phyloP scores from a whole-genome alignment of 1,139 yeast species.

The Yamadazyma sp. region DNA sequence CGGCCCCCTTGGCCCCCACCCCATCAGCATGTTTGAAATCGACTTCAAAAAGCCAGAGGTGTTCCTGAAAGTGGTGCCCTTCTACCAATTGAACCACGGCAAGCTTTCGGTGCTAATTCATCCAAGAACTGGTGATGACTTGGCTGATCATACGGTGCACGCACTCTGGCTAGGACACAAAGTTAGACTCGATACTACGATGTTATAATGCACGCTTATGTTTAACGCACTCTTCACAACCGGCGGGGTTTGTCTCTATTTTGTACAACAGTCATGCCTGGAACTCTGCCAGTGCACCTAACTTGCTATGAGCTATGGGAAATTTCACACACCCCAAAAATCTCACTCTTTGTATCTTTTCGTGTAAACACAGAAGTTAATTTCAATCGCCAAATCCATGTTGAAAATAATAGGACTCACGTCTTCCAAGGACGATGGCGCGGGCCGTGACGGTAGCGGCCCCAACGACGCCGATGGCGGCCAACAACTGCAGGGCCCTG shows the following conservation, averaged over 20 bases:
- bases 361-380: conserved; percentile 2
- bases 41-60: conserved; percentile 36
- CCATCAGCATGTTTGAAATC: conserved; percentile 45
- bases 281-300: too few relatives aligned
- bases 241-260: background rate
- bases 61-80: conserved; percentile 28
- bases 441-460: background rate
- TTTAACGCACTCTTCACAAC: background rate
- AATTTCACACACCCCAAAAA: background rate
- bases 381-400: background rate
- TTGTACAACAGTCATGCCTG: background rate
- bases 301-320: too few relatives aligned
- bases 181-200: conserved; percentile 16
- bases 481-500: background rate
- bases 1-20: conserved; percentile 59
- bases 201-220: background rate
- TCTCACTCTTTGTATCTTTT: background rate
- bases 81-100: conserved; percentile 54
- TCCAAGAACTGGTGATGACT: conserved; percentile 47
- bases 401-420: background rate
- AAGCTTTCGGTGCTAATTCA: conserved; percentile 53
- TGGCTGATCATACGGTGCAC: conserved; percentile 49
- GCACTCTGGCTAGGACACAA: conserved; percentile 58
- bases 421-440: background rate
- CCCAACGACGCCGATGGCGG: background rate